phyloP scores from a whole-genome alignment of 495 filamentous ascomycete genomes.

The Neurospora sp. region DNA sequence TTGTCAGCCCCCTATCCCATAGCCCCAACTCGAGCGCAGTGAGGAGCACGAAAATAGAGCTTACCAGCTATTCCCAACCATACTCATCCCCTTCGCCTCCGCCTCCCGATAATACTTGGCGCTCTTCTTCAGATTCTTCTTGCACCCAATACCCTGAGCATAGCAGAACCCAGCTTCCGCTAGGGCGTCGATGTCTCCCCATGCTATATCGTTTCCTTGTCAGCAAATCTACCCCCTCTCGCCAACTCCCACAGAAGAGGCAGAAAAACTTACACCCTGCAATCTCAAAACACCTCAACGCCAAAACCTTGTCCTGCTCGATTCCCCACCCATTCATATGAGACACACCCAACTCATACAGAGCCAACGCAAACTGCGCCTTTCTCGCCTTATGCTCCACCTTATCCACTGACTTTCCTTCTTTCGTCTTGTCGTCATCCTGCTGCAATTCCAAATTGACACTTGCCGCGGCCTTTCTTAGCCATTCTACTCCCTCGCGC shows the following conservation, averaged over 20 bases:
- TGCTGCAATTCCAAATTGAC: slow-evolving; percentile 72
- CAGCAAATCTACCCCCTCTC: slow-evolving; percentile 2
- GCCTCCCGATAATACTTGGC: slow-evolving; percentile 85
- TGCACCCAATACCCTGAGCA: slow-evolving; percentile 73
- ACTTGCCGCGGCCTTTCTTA: slow-evolving; percentile 77
- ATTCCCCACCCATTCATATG: slow-evolving; percentile 98
- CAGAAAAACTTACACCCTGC: slow-evolving; percentile 57
- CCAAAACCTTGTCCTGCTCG: slow-evolving; percentile 79
- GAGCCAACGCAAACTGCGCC: slow-evolving; percentile 85
- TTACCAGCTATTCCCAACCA: slow-evolving; percentile 97
- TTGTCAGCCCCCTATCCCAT: background rate
- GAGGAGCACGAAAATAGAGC: slow-evolving; percentile 18
- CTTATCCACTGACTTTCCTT: slow-evolving; percentile 52
- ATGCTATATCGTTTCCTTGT: slow-evolving; percentile 35
- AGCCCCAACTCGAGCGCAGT: background rate
- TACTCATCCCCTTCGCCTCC: slow-evolving; percentile 86
- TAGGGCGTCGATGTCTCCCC: slow-evolving; percentile 95
- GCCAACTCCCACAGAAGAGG: slow-evolving; percentile 10
- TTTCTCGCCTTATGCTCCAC: slow-evolving; percentile 65
- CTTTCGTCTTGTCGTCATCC: slow-evolving; percentile 57
- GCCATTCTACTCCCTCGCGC: slow-evolving; percentile 80
- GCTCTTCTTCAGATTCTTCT: slow-evolving; percentile 92
- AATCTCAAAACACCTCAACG: slow-evolving; percentile 89
- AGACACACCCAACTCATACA: slow-evolving; percentile 94
- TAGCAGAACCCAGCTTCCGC: slow-evolving; percentile 84